Base-by-base conservation (phyloP, 805 yeast genomes). In the Yamadazyma takamatsuzukensis region DNA sequence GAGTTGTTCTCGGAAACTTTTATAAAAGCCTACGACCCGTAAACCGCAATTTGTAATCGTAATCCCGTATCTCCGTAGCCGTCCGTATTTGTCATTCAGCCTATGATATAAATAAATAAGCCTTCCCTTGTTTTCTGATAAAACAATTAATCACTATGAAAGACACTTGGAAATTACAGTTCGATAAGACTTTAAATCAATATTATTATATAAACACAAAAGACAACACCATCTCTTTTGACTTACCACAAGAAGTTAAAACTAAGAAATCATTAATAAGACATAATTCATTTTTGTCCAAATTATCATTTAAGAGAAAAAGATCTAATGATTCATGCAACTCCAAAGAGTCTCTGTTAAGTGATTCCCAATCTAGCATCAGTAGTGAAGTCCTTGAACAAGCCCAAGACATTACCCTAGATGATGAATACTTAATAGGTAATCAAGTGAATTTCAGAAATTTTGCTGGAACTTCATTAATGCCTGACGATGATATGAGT, bases 201-300 rank as follows among this genome's bases (percentile, higher is more conserved):
- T 57, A 60, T 40, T 69, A 66, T 44, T 70, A 66, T 38, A 41
- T 67, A 12, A 66, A 70, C 37, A 39, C 44, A 15, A 30, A 36
- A 12, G 59, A 59, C 9, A 58, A 56, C 27, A 41, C 56, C 3
- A 53, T 68, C 10, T 62, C 67, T 32, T 66, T 68, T 40, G 74
- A 70, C 45, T 61, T 59, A 26, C 74, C 76, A 2, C 49, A 61
- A 29, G 75, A 70, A 47, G 74, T 70, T n/a, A 45, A 45, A 18
- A 34, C 31, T 10, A 30, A 25, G 18, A 32, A 32, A 27, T 23
- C 30, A n/a, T 15, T 29, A 5, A 19, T 34, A 3, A 29, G 37
- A 16, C n/a, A n/a, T n/a, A 24, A 8, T 12, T 24, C 12, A 10
- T 31, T 35, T 18, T 23, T 35, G 12, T 27, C 27, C 10, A 27